Evolutionary conservation across 306 rosid species (phyloP).

Genomic region (Quercus engelmannii): DNA sequence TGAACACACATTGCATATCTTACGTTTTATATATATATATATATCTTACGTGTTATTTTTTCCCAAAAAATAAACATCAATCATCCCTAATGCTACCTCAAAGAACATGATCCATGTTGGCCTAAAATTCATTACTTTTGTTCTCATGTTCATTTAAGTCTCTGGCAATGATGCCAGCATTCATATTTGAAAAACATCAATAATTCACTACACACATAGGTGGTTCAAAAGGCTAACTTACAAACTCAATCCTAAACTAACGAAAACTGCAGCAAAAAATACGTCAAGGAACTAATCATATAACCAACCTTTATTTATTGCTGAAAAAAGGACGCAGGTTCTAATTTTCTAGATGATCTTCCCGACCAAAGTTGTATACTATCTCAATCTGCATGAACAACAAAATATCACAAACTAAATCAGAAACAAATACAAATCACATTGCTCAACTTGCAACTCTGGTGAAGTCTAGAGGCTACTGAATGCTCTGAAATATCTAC

Average conservation of each 20-base stretch:
- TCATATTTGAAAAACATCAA: neutral
- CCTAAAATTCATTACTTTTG: neutral
- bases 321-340: conserved; percentile 23
- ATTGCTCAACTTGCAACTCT: neutral
- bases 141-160: neutral
- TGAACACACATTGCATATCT: neutral
- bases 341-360: conserved; percentile 55
- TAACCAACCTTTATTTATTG: conserved; percentile 56
- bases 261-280: neutral
- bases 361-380: conserved; percentile 77
- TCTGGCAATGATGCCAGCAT: neutral
- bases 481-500: neutral
- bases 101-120: neutral
- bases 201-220: neutral
- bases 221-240: neutral
- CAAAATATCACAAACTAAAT: conserved; percentile 16
- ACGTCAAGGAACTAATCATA: conserved; percentile 8
- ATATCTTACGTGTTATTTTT: too few species aligned
- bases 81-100: neutral
- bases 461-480: neutral
- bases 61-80: neutral
- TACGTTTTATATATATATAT: neutral
- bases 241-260: conserved; percentile 5
- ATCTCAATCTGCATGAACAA: conserved; percentile 73
- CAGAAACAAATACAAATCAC: conserved; percentile 13